Evolutionary conservation across 768 basidiomycete genomes (phyloP), one percentile per base, ranked within the genome.

Genomic region (Boletellus ananiceps): DNA sequence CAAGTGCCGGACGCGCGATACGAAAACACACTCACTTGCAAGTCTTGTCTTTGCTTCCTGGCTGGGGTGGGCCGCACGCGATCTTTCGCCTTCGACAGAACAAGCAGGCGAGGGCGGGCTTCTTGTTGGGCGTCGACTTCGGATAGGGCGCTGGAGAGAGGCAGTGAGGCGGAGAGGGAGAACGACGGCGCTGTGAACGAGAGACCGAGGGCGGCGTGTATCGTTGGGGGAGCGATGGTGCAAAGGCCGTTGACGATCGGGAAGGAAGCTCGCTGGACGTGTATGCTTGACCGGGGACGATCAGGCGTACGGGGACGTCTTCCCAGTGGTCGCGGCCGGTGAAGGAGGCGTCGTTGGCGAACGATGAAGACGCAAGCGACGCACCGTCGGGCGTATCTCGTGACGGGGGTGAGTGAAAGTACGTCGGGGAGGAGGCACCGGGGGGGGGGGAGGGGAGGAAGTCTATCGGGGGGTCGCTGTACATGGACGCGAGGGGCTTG

Each of bases 81-180:
- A 85, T 85, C 67, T 84, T 84, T 36, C 83, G 71, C 6, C 81
- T 81, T 35, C 83, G 72, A 59, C 83, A 84, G 58, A 84, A 84
- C 7, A 82, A 67, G 54, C 83, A 84, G 1, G 83, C 83, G 1
- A 84, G 69, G 3, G 78, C 74, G 13, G 83, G 83, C 53, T 83
- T 84, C 69, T 79, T 80, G 46, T 71, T 66, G 21, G 64, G 37
- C 3, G 57, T 33, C 45, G 67, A 57, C 39, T 66, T 67, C 0
- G 43, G 7, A 21, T 58, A 59, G 2, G 62, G 59, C 11, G 27
- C 29, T 3, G 64, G 65, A 0, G 66, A 66, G 51, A 62, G 8
- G 40, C 51, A 50, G 3, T 44, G 45, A 16, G 51, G 34, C 1
- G 65, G 63, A 8, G 67, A 62, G 0, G 65, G 66, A 6, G 66